Conservation (phyloP, 441 rosid genomes). For the Macaranga tanarius region DNA sequence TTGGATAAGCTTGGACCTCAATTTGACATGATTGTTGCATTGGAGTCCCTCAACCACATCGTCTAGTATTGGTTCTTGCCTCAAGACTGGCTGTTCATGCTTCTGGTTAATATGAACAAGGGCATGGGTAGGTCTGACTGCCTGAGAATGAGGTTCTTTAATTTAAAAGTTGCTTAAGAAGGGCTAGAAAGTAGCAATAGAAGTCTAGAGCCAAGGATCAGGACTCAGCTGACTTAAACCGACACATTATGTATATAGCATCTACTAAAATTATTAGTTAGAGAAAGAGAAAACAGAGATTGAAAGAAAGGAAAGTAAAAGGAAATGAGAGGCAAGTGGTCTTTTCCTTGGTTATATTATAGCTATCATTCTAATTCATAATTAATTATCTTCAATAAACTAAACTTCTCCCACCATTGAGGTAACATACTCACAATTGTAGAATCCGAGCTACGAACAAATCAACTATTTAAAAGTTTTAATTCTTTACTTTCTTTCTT, state of each 20-base stretch:
- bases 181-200: background rate
- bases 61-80: background rate
- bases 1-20: too few relatives aligned
- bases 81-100: background rate
- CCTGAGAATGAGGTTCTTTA: background rate
- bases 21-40: too few relatives aligned
- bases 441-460: background rate
- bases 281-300: background rate
- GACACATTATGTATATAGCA: background rate
- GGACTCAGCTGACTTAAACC: background rate
- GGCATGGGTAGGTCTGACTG: background rate
- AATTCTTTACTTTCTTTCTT: background rate
- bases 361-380: background rate
- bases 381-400: background rate
- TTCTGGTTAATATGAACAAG: background rate
- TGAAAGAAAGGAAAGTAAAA: too few relatives aligned
- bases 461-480: background rate
- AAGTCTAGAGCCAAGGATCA: background rate
- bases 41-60: background rate
- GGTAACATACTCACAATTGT: background rate
- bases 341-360: too few relatives aligned
- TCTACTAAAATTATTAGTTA: background rate
- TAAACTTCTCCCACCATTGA: background rate
- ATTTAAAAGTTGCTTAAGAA: too few relatives aligned
- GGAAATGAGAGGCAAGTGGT: too few relatives aligned